Conservation (phyloP, 2,329 filamentous ascomycete species). For the Myriosclerotinia curreyana region DNA sequence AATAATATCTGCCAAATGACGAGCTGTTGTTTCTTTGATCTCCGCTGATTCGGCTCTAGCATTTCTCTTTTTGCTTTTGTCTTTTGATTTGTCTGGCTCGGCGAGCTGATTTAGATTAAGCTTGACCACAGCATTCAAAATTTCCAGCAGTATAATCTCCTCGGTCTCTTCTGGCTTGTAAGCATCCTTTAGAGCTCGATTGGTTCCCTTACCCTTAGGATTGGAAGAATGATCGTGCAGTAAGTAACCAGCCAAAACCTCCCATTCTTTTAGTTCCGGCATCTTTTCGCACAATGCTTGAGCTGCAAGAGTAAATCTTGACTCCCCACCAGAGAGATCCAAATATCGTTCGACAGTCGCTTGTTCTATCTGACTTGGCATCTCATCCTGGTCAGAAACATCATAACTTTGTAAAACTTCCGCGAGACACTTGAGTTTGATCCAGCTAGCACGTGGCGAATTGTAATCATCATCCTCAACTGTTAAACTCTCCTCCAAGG, state of each 20-base stretch:
- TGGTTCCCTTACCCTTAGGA: slow-evolving; percentile 63
- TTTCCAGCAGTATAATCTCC: slow-evolving; percentile 81
- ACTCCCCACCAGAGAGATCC: slow-evolving; percentile 66
- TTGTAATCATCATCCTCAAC: slow-evolving; percentile 70
- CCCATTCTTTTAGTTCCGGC: slow-evolving; percentile 80
- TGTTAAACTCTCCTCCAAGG: slow-evolving; percentile 70
- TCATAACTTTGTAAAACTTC: slow-evolving; percentile 83
- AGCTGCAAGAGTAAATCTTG: slow-evolving; percentile 79
- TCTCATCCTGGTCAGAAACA: slow-evolving; percentile 59
- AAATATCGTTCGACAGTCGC: slow-evolving; percentile 44
- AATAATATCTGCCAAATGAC: slow-evolving; percentile 74
- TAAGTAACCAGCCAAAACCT: slow-evolving; percentile 82
- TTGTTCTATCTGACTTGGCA: slow-evolving; percentile 48
- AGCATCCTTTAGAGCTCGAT: slow-evolving; percentile 41
- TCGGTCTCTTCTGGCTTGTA: slow-evolving; percentile 49
- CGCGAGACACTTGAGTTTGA: slow-evolving; percentile 85
- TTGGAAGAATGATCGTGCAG: slow-evolving; percentile 81
- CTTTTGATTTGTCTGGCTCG: slow-evolving; percentile 61
- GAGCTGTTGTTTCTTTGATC: slow-evolving; percentile 72
- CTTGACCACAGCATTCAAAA: slow-evolving; percentile 80
- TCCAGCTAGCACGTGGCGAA: slow-evolving; percentile 76
- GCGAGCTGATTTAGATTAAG: slow-evolving; percentile 63
- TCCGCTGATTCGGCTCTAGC: slow-evolving; percentile 62
- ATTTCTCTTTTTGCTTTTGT: slow-evolving; percentile 48
- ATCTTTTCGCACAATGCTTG: slow-evolving; percentile 83